A percentile compares a stretch with the other conserved stretches of the same genome.
These are phyloP conservation scores for Simmondsia chinensis DNA, from an alignment of 148 eudicot genomes.

Conservation along the genomic window DNA sequence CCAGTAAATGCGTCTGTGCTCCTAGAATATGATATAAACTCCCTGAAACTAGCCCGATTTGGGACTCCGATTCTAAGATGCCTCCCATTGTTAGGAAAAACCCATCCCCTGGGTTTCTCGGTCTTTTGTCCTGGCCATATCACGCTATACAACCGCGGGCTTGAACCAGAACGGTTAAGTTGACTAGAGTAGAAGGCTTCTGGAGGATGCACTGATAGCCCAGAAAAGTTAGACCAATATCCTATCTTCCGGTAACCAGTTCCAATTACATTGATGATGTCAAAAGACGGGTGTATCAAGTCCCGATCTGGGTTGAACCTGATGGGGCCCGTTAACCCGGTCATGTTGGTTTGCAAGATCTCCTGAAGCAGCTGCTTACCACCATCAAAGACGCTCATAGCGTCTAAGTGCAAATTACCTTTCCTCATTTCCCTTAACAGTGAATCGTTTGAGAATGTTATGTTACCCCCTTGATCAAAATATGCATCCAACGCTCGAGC, in stretches of 20 bases:
- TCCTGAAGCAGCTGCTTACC: slow-evolving; percentile 34
- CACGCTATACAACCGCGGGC: slow-evolving; percentile 23
- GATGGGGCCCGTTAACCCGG: slow-evolving; percentile 56
- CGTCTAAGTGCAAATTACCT: slow-evolving; percentile 35
- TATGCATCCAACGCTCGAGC: slow-evolving; percentile 51
- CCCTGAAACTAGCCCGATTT: slow-evolving; percentile 44
- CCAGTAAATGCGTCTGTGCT: slow-evolving; percentile 39
- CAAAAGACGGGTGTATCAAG: slow-evolving; percentile 42
- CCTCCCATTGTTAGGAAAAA: slow-evolving; percentile 50
- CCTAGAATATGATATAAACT: slow-evolving; percentile 30
- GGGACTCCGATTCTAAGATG: slow-evolving; percentile 65
- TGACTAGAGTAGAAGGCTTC: slow-evolving; percentile 27
- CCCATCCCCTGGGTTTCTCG: slow-evolving; percentile 75
- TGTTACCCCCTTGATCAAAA: slow-evolving; percentile 42
- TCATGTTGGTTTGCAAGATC: slow-evolving; percentile 30
- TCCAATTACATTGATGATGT: slow-evolving; percentile 65
- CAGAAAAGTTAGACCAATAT: slow-evolving; percentile 63
- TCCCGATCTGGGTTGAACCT: slow-evolving; percentile 29
- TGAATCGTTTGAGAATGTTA: slow-evolving; percentile 44
- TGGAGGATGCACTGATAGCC: slow-evolving; percentile 57
- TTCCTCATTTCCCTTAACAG: slow-evolving; percentile 12
- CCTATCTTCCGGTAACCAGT: slow-evolving; percentile 44
- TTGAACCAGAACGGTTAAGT: slow-evolving; percentile 29
- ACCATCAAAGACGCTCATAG: slow-evolving; percentile 55
- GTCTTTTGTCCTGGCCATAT: slow-evolving; percentile 68